Evolutionary conservation across 345 rosid genomes (phyloP).

Genomic region (Passiflora organensis): DNA sequence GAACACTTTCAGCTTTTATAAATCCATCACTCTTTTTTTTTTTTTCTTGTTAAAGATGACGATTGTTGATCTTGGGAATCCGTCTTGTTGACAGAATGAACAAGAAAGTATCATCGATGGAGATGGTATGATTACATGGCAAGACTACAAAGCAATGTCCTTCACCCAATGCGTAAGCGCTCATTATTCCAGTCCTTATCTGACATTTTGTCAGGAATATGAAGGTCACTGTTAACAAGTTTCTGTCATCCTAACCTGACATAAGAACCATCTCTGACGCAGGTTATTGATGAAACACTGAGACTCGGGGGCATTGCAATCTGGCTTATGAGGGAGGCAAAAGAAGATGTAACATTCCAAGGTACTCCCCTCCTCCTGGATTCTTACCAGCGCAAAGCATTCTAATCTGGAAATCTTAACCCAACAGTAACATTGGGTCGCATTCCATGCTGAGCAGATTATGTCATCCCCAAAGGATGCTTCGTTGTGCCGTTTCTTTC

Average conservation of each 20-base stretch:
- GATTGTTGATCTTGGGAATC: too few species aligned
- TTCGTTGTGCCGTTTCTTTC: conserved; percentile 78
- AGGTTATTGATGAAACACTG: conserved; percentile 88
- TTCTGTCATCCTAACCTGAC: not conserved
- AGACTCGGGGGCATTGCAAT: conserved; percentile 86
- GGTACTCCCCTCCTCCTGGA: conserved; percentile 28
- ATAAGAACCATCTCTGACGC: not conserved
- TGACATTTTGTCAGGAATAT: not conserved
- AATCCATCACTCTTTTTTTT: not conserved
- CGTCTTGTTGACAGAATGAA: conserved; percentile 47
- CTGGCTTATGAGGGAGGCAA: conserved; percentile 88
- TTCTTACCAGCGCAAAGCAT: too few species aligned
- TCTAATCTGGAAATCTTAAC: too few species aligned
- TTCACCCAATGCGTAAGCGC: conserved; percentile 81
- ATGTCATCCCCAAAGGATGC: conserved; percentile 76
- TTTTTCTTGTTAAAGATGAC: too few species aligned
- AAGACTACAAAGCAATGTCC: conserved; percentile 71
- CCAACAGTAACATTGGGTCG: too few species aligned
- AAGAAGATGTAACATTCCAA: conserved; percentile 63
- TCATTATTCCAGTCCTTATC: not conserved
- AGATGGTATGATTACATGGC: conserved; percentile 50
- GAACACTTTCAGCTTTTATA: not conserved
- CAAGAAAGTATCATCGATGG: conserved; percentile 38
- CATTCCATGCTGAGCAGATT: conserved; percentile 34
- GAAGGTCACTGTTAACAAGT: too few species aligned